A percentile compares a stretch with the other conserved stretches of the same genome.
Evolutionary conservation across 1,284 basidiomycete species (phyloP).

Genomic region (Ustilago vetiveriae): DNA sequence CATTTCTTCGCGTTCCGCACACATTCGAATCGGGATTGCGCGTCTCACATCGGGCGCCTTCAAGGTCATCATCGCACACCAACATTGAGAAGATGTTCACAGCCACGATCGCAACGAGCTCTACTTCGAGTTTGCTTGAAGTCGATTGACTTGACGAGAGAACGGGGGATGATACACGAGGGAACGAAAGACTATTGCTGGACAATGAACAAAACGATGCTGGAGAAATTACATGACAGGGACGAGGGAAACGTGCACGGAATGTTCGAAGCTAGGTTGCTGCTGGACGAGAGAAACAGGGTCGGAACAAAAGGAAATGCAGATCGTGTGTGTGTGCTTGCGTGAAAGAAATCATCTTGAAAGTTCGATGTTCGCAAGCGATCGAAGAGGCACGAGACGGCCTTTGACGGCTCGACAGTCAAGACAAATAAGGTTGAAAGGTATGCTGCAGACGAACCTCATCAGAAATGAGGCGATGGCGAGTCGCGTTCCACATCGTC

Average conservation of each 20-base stretch:
- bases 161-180: too few relatives aligned
- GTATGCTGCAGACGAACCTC: neutral
- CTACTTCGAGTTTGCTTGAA: too few relatives aligned
- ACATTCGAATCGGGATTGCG: slow-evolving; percentile 5
- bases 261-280: neutral
- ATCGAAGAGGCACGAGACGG: too few relatives aligned
- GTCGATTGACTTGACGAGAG: too few relatives aligned
- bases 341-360: too few relatives aligned
- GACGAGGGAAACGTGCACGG: neutral
- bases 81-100: too few relatives aligned
- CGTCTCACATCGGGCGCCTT: neutral
- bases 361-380: too few relatives aligned
- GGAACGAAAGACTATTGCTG: neutral
- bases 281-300: neutral
- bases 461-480: slow-evolving; percentile 18
- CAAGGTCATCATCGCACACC: neutral
- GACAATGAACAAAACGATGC: neutral
- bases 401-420: too few relatives aligned
- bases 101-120: too few relatives aligned
- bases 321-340: too few relatives aligned
- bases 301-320: neutral
- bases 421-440: too few relatives aligned
- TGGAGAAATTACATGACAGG: slow-evolving; percentile 1
- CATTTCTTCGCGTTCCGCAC: slow-evolving; percentile 26
- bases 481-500: slow-evolving; percentile 6